Evolutionary conservation across 1,284 basidiomycete species (phyloP).

Genomic region (Cutaneotrichosporon cavernicola): DNA sequence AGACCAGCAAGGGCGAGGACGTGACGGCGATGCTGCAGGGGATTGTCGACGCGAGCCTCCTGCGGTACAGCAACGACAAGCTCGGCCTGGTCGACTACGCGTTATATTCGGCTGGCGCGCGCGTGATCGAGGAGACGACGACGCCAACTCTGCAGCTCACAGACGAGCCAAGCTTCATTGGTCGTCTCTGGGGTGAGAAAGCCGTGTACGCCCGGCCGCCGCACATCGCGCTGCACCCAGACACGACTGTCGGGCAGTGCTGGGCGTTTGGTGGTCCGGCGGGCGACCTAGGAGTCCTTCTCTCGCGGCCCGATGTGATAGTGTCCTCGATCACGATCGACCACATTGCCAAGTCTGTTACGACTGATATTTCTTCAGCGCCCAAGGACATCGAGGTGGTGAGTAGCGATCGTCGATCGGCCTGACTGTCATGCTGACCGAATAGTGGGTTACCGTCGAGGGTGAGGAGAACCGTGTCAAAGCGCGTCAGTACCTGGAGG

Average conservation of each 20-base stretch:
- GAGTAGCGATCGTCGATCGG: slow-evolving; percentile 24
- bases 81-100: slow-evolving; percentile 82
- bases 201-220: slow-evolving; percentile 73
- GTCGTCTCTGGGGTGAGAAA: slow-evolving; percentile 30
- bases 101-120: slow-evolving; percentile 74
- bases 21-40: slow-evolving; percentile 67
- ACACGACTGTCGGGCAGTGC: slow-evolving; percentile 64
- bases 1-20: slow-evolving; percentile 71
- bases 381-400: slow-evolving; percentile 73
- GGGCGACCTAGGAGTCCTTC: slow-evolving; percentile 77
- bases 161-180: slow-evolving; percentile 36
- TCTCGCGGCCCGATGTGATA: slow-evolving; percentile 64
- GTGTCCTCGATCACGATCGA: slow-evolving; percentile 82
- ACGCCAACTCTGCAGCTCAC: slow-evolving; percentile 64
- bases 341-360: slow-evolving; percentile 75
- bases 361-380: slow-evolving; percentile 73
- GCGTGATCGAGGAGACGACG: slow-evolving; percentile 77
- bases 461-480: slow-evolving; percentile 67
- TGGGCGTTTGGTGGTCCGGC: slow-evolving; percentile 82
- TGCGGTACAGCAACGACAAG: slow-evolving; percentile 70
- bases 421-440: slow-evolving; percentile 3
- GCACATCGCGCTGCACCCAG: slow-evolving; percentile 75
- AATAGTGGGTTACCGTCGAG: slow-evolving; percentile 76
- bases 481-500: slow-evolving; percentile 52
- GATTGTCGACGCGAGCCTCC: slow-evolving; percentile 68